phyloP scores from a whole-genome alignment of 1,284 basidiomycete species.

The Wallemia ichthyophaga region DNA sequence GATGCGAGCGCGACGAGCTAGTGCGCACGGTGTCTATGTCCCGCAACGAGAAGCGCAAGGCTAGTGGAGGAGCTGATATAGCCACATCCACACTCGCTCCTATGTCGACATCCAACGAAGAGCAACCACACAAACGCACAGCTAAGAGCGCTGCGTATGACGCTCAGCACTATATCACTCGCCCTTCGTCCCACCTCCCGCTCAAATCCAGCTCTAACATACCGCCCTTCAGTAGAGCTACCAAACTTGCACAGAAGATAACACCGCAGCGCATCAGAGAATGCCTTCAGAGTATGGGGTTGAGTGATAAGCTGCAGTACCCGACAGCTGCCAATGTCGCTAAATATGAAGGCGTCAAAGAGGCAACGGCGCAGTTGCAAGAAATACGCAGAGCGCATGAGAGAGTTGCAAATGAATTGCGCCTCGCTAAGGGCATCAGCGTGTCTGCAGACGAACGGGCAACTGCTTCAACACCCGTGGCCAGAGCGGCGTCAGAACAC shows the following conservation, averaged over 20 bases:
- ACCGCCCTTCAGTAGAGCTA: conserved; percentile 11
- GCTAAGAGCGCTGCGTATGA: not conserved
- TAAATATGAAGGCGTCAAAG: conserved; percentile 14
- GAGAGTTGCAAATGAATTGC: conserved; percentile 9
- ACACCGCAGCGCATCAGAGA: conserved; percentile 9
- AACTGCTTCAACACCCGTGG: too few relatives aligned
- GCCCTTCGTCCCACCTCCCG: conserved; percentile 10
- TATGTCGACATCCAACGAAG: too few relatives aligned
- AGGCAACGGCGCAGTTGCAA: conserved; percentile 12
- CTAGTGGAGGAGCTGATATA: conserved; percentile 1
- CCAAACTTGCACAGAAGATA: conserved; percentile 5
- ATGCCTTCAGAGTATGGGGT: conserved; percentile 10
- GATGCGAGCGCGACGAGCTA: conserved; percentile 51
- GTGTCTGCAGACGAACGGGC: too few relatives aligned
- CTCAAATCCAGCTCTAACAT: conserved; percentile 10
- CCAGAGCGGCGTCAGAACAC: not conserved
- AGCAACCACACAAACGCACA: not conserved
- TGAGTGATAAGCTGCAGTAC: conserved; percentile 11
- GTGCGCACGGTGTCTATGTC: conserved; percentile 6
- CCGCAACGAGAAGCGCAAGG: conserved; percentile 4
- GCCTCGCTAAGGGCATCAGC: not conserved
- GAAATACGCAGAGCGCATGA: conserved; percentile 14
- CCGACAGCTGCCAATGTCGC: conserved; percentile 13
- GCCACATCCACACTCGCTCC: too few relatives aligned
- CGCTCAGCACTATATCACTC: conserved; percentile 5